Base-by-base conservation (phyloP, 306 rosid species). In the Crotalaria pallida region DNA sequence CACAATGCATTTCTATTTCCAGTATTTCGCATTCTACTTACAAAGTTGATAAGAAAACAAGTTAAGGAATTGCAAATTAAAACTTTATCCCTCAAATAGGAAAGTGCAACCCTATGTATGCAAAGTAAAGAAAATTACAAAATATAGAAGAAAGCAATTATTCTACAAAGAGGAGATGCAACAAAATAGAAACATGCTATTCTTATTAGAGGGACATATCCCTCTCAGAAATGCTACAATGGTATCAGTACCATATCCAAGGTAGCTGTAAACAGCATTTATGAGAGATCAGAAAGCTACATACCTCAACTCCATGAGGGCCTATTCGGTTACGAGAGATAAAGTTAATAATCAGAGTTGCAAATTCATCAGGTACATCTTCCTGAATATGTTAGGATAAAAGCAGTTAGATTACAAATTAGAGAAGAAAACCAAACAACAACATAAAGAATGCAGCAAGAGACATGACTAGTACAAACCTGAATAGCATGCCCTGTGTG, bases 401-500 rank as follows among this genome's bases (percentile, higher is more conserved):
- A 41, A 72, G 49, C 60, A 62, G 10, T 79, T 56, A 72, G 74
- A 48, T 75, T 38, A 50, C 49, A 33, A 23, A 53, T 60, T 8
- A 65, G 5, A 55, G 67, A 70, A 18, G 33, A 65, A 50, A 75
- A 47, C 59, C 5, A 67, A 19, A 66, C 5, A 49, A 13, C 27
- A 1, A 38, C 60, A 59, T 4, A 23, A 45, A 11, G 26, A 53
- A 59, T 49, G 16, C 4, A 0, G 73, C 47, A 68, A 13, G 10
- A 57, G 76, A 36, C 71, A 73, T 33, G 23, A 58, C 51, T 34
- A 31, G 52, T 45, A 33, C 27, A 19, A 40, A 90, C 96, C 96
- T 94, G 99, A 80, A 94, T 88, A 49, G 99, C 99, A 80, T 94
- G 99, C 80, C 99, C 97, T 7, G 92, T 81, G 69, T 91, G 92